Conservation (phyloP, 2,329 filamentous ascomycete genomes). For the Pestalotiopsis sp. region DNA sequence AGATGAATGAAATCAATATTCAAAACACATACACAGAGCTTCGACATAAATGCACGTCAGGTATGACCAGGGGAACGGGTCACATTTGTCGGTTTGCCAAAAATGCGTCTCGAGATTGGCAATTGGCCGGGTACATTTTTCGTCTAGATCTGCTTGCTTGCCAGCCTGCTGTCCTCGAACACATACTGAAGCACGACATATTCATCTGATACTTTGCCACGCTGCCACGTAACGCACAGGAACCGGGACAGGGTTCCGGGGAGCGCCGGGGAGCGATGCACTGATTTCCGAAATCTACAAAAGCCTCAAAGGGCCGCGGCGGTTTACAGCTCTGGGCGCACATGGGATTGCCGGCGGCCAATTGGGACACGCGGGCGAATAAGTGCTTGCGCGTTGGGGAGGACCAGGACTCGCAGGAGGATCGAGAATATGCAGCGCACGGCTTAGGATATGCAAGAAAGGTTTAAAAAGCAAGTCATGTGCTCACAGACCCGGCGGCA, state of each 20-base stretch:
- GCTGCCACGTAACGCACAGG: background rate
- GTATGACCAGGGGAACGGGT: background rate
- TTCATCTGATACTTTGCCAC: background rate
- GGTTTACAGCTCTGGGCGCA: background rate
- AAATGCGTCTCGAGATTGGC: background rate
- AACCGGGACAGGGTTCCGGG: background rate
- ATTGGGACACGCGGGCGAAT: background rate
- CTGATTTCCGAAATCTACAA: background rate
- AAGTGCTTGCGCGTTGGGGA: background rate
- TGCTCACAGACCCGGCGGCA: background rate
- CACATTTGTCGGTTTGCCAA: background rate
- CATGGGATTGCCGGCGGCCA: background rate
- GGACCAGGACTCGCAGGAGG: background rate
- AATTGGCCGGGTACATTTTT: background rate
- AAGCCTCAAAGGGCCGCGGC: background rate
- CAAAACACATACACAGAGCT: background rate
- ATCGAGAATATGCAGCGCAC: conserved; percentile 1
- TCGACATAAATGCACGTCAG: background rate
- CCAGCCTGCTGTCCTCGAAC: background rate
- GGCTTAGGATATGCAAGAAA: background rate
- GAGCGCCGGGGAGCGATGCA: background rate
- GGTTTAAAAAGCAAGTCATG: background rate
- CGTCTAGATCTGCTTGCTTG: background rate
- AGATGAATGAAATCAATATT: background rate
- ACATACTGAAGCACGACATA: background rate